A percentile compares a stretch with the other conserved stretches of the same genome.
These are phyloP conservation scores for Silene noctiflora DNA, from an alignment of 179 eudicot species.

Conservation along the genomic window DNA sequence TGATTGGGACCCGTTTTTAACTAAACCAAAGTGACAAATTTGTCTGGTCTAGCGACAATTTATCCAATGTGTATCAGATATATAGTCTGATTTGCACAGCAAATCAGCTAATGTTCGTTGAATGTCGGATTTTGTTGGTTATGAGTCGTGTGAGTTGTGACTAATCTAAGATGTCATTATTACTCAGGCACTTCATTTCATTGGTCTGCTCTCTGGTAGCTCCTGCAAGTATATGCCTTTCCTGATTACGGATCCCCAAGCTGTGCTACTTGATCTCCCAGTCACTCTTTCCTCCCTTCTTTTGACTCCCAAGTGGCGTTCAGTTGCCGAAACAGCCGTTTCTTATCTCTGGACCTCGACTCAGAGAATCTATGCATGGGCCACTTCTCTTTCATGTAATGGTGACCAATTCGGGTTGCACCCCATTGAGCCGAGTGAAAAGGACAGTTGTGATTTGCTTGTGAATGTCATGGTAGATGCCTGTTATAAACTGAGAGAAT, in stretches of 20 bases:
- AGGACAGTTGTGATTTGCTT: constrained; percentile 38
- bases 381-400: constrained; percentile 19
- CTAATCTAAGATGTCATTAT: not conserved
- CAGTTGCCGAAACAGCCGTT: constrained; percentile 54
- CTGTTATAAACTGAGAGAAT: constrained; percentile 52
- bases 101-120: not conserved
- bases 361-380: constrained; percentile 60
- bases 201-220: constrained; percentile 76
- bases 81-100: not conserved
- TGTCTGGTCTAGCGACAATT: not conserved
- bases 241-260: constrained; percentile 48
- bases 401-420: constrained; percentile 29
- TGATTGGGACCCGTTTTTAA: not conserved
- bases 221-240: constrained; percentile 82
- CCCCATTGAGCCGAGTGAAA: constrained; percentile 57
- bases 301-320: constrained; percentile 44
- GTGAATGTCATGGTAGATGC: constrained; percentile 50
- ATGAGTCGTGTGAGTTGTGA: constrained; percentile 4
- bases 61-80: no score
- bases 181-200: constrained; percentile 68
- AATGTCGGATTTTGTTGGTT: not conserved
- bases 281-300: constrained; percentile 72
- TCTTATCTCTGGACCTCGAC: constrained; percentile 58
- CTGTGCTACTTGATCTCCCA: constrained; percentile 71
- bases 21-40: not conserved